Base-by-base conservation (phyloP, 345 rosid genomes). In the Camelina laxa region DNA sequence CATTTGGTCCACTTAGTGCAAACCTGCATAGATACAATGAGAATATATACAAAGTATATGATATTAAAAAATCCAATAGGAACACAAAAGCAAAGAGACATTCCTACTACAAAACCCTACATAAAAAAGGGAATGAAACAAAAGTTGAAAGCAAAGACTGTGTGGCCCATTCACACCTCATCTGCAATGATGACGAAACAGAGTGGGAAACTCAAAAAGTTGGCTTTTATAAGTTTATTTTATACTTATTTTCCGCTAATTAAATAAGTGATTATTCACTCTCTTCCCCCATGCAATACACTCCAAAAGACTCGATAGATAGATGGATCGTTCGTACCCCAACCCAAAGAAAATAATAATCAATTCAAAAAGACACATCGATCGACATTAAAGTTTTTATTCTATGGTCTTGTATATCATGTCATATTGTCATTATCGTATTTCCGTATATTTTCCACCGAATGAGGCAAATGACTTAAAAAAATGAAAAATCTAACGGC, bases 21-120 rank as follows among this genome's bases (percentile, higher is more conserved):
- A 31, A 45, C n/a, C n/a, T n/a, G n/a, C 20, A 44, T 42, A 10
- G 56, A 59, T 47, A 59, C 17, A 41, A 10, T 56, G 9, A 21
- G 20, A 8, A 45, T 60, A 15, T 5, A 41, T 41, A 50, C 3
- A 15, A 16, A 13, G 8, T 0, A 62, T 39, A 53, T 33, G 19
- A 42, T 15, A 7, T 33, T 33, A 38, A 42, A 66, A 60, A 76
- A 60, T 69, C 9, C 53, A 54, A 31, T 42, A 55, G 45, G 80
- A 65, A 70, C 68, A 77, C 68, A 77, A 77, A 73, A 78, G 78
- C 74, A 78, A 78, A 60, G 73, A 73, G 78, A 78, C 78, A 78
- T 78, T 73, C 78, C 70, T 73, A 72, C 70, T 36, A 64, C 35
- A 75, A 27, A 78, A 78, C 81, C 81, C 81, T 72, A 78, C 74